Base-by-base conservation (phyloP, 2,329 filamentous ascomycete species). In the Cryphonectria parasitica region DNA sequence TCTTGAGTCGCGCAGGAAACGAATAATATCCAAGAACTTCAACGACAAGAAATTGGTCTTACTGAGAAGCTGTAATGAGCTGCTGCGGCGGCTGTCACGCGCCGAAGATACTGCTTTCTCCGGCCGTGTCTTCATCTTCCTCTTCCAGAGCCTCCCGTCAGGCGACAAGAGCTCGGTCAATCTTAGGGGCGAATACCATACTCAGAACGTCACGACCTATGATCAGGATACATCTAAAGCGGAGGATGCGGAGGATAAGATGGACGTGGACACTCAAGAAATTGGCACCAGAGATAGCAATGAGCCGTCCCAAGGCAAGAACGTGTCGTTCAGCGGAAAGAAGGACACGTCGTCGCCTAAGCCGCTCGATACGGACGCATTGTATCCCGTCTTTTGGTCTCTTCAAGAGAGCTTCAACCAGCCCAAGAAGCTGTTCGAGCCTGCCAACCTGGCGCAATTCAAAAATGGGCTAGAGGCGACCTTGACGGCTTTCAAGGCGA, bases 121-220 rank as follows among this genome's bases (percentile, higher is more conserved):
- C 77, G 96, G 96, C 22, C 89, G 96, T 54, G 96, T 99, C 36
- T 98, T 98, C 80, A 98, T 99, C 74, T 99, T 98, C 80, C 89
- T 99, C 78, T 99, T 98, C 80, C 96, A 99, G 80, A 97, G 94
- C 79, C 98, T 99, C 77, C 96, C 96, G 1, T 85, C 99, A 0
- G 95, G 95, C 43, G 97, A 99, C 81, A 96, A 95, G 79, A 98
- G 96, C 79, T 98, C 96, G 0, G 96, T 99, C 65, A 99, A 99
- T 77, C 86, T 98, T 54, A 89, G 96, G 66, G 96, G 96, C 75
- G 95, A 98, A 82, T 99, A 96, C 75, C 96, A 99, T 77, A 89
- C 92, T 36, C 96, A 98, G 77, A 99, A 99, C 83, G 89, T 95
- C 69, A 99, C 97, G 1, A 90, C 88, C 0, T 99, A 90, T 77